Evolutionary conservation across 2,329 filamentous ascomycete species (phyloP), one percentile per base, ranked within the genome.

Genomic region (Teratosphaeria epicoccoides): DNA sequence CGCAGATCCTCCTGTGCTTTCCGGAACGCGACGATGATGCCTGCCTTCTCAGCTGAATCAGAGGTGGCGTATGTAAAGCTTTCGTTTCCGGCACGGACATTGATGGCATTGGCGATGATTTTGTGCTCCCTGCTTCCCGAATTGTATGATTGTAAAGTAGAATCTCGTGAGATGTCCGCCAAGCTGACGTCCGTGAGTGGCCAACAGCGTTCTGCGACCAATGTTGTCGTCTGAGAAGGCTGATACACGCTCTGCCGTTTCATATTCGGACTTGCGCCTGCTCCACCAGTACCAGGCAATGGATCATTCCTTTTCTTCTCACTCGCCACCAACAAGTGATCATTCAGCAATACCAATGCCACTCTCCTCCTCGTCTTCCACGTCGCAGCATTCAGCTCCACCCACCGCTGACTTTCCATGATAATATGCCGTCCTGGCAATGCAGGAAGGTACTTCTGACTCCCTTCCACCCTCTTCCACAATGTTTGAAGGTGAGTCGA

Each of bases 401-500:
- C 87, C 93, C 93, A 98, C 46, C 85, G 81, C 1, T 88, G 86
- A 3, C 89, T 95, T 68, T 97, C 91, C 67, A 95, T 84, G 2
- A 97, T 82, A 45, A 98, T 89, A 66, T 96, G 94, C 37, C 93
- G 84, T n/a, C 90, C 91, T 20, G 87, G 82, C 20, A 89, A 79
- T 50, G 90, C 93, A 12, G 93, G 93, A 10, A 98, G 74, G 64
- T 95, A 98, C 68, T 97, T 97, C 64, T 98, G 93, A 9, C 90
- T 95, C 1, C 91, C 91, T 68, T 97, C 93, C n/a, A 98, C 88
- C 43, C 86, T 87, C 72, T 96, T 97, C 82, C 93, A 98, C 45
- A 98, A 73, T 23, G 88, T 84, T 69, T 94, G 82, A 29, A 85
- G 67, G 59, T 85, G 82, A 2, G 78, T 76, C 57, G 76, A 83